Evolutionary conservation across 1,284 basidiomycete genomes (phyloP).

Genomic region (Apiotrichum sp.): DNA sequence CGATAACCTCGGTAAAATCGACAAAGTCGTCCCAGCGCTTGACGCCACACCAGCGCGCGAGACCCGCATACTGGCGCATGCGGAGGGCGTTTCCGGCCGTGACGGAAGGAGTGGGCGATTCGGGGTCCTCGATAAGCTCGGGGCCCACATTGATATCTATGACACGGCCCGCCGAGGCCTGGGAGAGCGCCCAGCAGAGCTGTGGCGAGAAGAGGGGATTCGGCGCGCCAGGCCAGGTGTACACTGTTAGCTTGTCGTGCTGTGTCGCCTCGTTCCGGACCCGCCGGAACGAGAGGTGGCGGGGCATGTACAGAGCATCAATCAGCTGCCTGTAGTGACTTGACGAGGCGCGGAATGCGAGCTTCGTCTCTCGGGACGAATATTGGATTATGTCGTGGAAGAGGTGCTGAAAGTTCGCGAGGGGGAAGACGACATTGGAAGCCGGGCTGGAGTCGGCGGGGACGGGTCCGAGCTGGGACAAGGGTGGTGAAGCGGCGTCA

Average conservation of each 20-base stretch:
- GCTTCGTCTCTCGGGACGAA: neutral
- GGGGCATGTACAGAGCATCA: neutral
- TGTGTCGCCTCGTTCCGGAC: neutral
- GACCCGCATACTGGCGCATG: no score
- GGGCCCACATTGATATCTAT: no score
- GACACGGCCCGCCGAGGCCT: neutral
- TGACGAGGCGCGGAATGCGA: conserved; percentile 3
- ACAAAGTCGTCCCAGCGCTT: neutral
- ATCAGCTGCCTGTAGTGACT: neutral
- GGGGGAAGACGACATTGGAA: no score
- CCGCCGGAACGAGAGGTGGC: neutral
- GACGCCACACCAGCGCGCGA: no score
- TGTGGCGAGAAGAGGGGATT: neutral
- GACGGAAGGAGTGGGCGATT: no score
- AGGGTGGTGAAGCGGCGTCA: no score
- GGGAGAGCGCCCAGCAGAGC: neutral
- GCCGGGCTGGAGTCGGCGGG: no score
- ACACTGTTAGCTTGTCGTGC: neutral
- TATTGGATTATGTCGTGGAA: conserved; percentile 4
- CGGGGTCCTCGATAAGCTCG: no score
- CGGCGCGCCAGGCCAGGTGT: neutral
- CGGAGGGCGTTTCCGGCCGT: no score
- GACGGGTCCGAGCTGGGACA: no score
- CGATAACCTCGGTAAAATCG: neutral
- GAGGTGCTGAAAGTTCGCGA: conserved; percentile 6